Base-by-base conservation (phyloP, 1,139 yeast species). In the Chernovozyma sophiae-reginae region DNA sequence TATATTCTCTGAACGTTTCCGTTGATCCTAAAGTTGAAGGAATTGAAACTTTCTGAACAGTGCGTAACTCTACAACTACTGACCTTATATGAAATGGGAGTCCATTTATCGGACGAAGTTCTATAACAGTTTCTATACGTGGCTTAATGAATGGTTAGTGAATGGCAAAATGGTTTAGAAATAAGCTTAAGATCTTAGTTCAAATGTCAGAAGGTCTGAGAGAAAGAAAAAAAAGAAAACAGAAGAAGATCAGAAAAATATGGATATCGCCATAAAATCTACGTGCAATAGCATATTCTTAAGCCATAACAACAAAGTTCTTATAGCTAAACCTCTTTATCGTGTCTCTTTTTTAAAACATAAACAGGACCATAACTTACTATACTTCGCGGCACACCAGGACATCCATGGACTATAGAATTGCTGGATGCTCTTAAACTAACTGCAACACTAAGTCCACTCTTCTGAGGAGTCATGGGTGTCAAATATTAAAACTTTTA, bases 381-480 rank as follows among this genome's bases (percentile, higher is more conserved):
- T 17, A 77, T 56, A 10, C 82, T 77, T 40, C 79, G 65, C 2
- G 81, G 74, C 1, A 79, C 75, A 0, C 86, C 86, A 1, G 85
- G 83, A 52, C 83, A 76, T 3, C 86, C 86, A 34, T 67, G 60
- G 0, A 79, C 77, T 1, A 76, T 58, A 18, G 75, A 64, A 17
- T 64, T 55, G 30, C 69, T 71, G 26, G 74, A 64, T 3, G 80
- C 74, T 39, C 72, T 71, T 34, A 79, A 52, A 22, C 52, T 50
- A 11, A 59, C 61, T 24, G 58, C 46, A 19, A 65, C 60, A 5
- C 68, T 68, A 32, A 62, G 51, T 30, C 47, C 49, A 8, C 41
- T 34, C 42, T 55, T 56, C 19, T 56, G 50, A 5, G 57, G 53
- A 10, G 46, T 35, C 49, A 45, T 45, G n/a, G n/a, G n/a, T n/a